A percentile compares a stretch with the other conserved stretches of the same genome.
phyloP scores from a whole-genome alignment of 129 eudicot genomes.

The Flaveria sonorensis region DNA sequence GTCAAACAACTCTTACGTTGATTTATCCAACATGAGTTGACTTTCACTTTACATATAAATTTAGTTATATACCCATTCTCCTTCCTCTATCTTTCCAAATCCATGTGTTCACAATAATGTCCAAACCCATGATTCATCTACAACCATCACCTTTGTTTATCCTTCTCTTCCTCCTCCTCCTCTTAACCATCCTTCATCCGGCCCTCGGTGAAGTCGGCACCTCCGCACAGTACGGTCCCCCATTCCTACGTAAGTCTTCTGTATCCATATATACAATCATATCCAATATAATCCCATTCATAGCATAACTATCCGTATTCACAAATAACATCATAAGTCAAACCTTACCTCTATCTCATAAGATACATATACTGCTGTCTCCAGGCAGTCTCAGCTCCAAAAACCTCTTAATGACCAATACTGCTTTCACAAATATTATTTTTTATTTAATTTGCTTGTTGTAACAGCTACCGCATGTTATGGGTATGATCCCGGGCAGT shows the following conservation, averaged over 20 bases:
- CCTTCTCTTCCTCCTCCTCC: neutral
- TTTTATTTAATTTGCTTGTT: neutral
- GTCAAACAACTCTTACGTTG: too few species aligned
- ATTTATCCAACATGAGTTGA: too few species aligned
- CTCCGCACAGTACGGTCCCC: slow-evolving; percentile 52
- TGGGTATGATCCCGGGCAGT: slow-evolving; percentile 53
- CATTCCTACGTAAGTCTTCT: slow-evolving; percentile 53
- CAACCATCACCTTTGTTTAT: neutral
- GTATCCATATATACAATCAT: too few species aligned
- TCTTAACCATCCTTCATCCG: slow-evolving; percentile 13
- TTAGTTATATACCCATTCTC: neutral
- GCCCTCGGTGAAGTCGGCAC: slow-evolving; percentile 57
- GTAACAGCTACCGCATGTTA: slow-evolving; percentile 59
- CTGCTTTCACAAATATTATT: too few species aligned
- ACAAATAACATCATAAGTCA: too few species aligned
- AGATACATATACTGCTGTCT: too few species aligned
- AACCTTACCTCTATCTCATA: too few species aligned
- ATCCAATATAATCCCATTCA: too few species aligned
- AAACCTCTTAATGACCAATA: too few species aligned
- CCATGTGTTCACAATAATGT: neutral
- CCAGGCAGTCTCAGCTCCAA: too few species aligned
- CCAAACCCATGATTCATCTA: neutral
- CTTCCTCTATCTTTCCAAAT: neutral
- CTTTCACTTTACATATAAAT: too few species aligned
- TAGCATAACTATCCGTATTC: too few species aligned